Evolutionary conservation across 164 flowering plant genomes (phyloP).

Genomic region (Tetrastigma voinierianum): DNA sequence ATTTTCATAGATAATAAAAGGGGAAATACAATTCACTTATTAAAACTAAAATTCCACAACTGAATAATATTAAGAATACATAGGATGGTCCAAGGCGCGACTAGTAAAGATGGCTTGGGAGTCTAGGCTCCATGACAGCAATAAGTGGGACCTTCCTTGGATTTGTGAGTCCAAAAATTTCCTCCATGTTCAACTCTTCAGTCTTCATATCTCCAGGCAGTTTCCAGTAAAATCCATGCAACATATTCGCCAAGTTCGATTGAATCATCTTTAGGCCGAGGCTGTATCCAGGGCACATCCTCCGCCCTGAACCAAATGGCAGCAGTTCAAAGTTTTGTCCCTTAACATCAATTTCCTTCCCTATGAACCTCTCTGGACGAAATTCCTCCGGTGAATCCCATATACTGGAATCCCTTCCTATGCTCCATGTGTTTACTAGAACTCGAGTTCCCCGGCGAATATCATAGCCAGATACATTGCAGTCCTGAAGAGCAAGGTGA

Average conservation of each 20-base stretch:
- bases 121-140: slow-evolving; percentile 13
- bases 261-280: slow-evolving; percentile 22
- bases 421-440: slow-evolving; percentile 19
- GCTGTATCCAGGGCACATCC: slow-evolving; percentile 29
- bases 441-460: slow-evolving; percentile 19
- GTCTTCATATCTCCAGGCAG: slow-evolving; percentile 14
- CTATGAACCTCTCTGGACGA: slow-evolving; percentile 20
- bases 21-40: no score
- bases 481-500: slow-evolving; percentile 14
- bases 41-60: no score
- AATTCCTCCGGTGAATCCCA: slow-evolving; percentile 26
- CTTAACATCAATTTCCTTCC: slow-evolving; percentile 20
- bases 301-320: slow-evolving; percentile 28
- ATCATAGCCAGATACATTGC: slow-evolving; percentile 18
- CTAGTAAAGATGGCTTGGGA: slow-evolving; percentile 19
- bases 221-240: slow-evolving; percentile 28
- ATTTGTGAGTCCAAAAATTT: slow-evolving; percentile 18
- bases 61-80: no score
- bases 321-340: slow-evolving; percentile 22
- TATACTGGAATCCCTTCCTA: slow-evolving; percentile 20
- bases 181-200: slow-evolving; percentile 24
- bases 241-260: slow-evolving; percentile 15
- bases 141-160: slow-evolving; percentile 15
- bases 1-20: no score
- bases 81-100: no score